Evolutionary conservation across 2,329 filamentous ascomycete species (phyloP).

Genomic region (Huntiella abstrusa): DNA sequence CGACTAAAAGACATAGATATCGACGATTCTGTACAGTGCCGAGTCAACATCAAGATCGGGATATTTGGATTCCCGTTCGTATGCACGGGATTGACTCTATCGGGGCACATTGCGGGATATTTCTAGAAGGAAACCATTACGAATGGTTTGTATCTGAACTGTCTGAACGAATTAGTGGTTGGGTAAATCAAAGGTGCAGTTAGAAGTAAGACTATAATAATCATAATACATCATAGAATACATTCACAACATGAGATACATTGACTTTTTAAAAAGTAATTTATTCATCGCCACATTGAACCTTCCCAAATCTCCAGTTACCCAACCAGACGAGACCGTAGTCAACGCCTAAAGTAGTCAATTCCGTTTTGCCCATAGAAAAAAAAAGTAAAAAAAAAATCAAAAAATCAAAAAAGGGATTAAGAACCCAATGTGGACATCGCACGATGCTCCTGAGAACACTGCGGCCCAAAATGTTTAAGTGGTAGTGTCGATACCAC

Average conservation of each 20-base stretch:
- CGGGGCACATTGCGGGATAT: slow-evolving; percentile 66
- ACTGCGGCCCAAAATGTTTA: too few relatives aligned
- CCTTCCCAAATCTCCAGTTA: too few relatives aligned
- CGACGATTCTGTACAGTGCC: background rate
- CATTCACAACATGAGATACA: too few relatives aligned
- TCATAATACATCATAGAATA: too few relatives aligned
- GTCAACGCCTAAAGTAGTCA: too few relatives aligned
- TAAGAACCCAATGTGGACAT: background rate
- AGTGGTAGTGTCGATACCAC: background rate
- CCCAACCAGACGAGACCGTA: too few relatives aligned
- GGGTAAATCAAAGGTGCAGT: slow-evolving; percentile 39
- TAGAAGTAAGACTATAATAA: too few relatives aligned
- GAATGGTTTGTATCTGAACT: slow-evolving; percentile 61
- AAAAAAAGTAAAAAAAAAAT: slow-evolving; percentile 2
- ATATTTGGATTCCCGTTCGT: slow-evolving; percentile 28
- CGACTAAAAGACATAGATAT: background rate
- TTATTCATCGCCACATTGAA: too few relatives aligned
- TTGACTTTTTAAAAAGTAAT: too few relatives aligned
- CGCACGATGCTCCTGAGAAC: too few relatives aligned
- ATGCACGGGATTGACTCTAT: slow-evolving; percentile 78
- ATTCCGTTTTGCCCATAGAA: background rate
- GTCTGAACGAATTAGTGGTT: slow-evolving; percentile 43
- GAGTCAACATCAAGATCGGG: slow-evolving; percentile 9
- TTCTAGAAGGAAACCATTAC: slow-evolving; percentile 55
- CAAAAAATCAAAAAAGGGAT: background rate